These are phyloP conservation scores for Kodamaea sp. DNA, from an alignment of 1,139 yeast species.

Conservation along the genomic window DNA sequence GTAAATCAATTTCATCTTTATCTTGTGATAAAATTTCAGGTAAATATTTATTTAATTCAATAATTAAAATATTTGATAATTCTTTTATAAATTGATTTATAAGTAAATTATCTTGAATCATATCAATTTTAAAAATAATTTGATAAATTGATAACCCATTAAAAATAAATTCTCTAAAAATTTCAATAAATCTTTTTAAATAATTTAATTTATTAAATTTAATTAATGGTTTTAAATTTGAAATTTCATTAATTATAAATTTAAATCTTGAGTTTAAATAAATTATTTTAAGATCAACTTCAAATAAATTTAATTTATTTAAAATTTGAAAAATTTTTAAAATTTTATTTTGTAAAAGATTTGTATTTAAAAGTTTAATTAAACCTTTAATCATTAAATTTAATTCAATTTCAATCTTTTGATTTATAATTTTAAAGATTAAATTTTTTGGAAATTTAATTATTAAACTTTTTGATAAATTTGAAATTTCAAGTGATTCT, in stretches of 20 bases:
- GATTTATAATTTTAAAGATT: conserved; percentile 53
- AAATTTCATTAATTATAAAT: conserved; percentile 57
- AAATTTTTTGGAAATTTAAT: conserved; percentile 64
- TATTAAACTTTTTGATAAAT: conserved; percentile 62
- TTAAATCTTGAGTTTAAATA: conserved; percentile 55
- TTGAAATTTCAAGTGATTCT: conserved; percentile 78
- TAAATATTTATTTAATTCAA: conserved; percentile 26
- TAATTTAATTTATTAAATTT: conserved; percentile 56
- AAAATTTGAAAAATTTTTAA: conserved; percentile 77
- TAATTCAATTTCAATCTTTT: conserved; percentile 55
- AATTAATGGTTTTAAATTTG: conserved; percentile 52
- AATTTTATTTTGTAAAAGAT: conserved; percentile 71
- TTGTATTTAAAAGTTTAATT: conserved; percentile 65
- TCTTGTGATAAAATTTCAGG: conserved; percentile 21
- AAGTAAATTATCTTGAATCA: conserved; percentile 24
- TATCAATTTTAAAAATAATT: conserved; percentile 44
- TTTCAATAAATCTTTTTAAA: conserved; percentile 75
- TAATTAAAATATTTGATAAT: conserved; percentile 26
- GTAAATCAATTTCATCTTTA: conserved; percentile 34
- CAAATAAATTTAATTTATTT: conserved; percentile 50
- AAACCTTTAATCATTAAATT: conserved; percentile 64
- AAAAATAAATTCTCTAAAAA: conserved; percentile 77
- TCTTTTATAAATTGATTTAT: conserved; percentile 34
- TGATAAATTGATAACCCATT: conserved; percentile 65
- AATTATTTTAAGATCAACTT: conserved; percentile 37